Conservation (phyloP, 2,329 filamentous ascomycete genomes). For the Parascedosporium putredinis region DNA sequence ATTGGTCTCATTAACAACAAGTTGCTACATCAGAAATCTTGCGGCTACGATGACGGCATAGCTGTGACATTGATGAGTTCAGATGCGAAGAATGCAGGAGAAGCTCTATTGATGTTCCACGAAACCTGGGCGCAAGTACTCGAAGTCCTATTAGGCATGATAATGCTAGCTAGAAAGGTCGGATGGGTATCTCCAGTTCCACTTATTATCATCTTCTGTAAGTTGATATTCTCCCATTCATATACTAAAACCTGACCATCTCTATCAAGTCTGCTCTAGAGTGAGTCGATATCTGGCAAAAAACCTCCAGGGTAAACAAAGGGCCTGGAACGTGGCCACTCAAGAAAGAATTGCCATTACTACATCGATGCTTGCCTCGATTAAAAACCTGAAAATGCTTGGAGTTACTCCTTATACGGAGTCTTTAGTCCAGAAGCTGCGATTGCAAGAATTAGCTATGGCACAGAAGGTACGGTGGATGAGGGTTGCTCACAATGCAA, state of each 20-base stretch:
- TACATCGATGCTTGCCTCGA: not conserved
- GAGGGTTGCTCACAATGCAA: not conserved
- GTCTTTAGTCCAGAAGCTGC: not conserved
- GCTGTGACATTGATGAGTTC: slow-evolving; percentile 6
- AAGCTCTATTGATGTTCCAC: not conserved
- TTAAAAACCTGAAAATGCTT: slow-evolving; percentile 8
- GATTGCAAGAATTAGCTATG: not conserved
- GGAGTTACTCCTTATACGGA: too few species aligned
- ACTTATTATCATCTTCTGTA: slow-evolving; percentile 4
- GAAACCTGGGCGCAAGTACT: slow-evolving; percentile 3
- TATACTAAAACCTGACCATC: too few species aligned
- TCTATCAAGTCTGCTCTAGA: not conserved
- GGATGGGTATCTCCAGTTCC: slow-evolving; percentile 2
- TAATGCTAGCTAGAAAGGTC: not conserved
- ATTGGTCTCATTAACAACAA: not conserved
- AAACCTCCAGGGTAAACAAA: slow-evolving; percentile 1
- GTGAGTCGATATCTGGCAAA: slow-evolving; percentile 4
- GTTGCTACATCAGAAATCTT: not conserved
- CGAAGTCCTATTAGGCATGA: not conserved
- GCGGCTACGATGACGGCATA: not conserved
- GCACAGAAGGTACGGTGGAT: not conserved
- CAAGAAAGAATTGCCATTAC: slow-evolving; percentile 4
- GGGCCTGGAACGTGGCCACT: not conserved
- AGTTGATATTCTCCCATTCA: too few species aligned
- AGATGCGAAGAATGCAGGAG: not conserved